These are phyloP conservation scores for Aspergillus quadricinctus DNA, from an alignment of 2,329 filamentous ascomycete species.

Conservation along the genomic window DNA sequence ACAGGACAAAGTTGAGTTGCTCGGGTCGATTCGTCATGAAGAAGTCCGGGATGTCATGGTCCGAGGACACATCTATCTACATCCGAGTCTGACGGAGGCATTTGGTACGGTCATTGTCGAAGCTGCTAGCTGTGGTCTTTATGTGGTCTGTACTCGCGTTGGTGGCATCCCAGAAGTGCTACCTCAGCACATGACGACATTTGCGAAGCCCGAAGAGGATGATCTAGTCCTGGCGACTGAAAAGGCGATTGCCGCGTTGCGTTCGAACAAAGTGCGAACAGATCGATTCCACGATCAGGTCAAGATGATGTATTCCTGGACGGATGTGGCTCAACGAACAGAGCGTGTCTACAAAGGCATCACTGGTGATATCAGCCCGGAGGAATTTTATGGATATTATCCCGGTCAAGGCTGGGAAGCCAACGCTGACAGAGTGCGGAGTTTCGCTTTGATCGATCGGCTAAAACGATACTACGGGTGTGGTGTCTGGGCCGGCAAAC, in stretches of 20 bases:
- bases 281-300: conserved; percentile 96
- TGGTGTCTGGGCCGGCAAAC: conserved; percentile 95
- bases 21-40: conserved; percentile 89
- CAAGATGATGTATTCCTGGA: conserved; percentile 98
- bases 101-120: conserved; percentile 98
- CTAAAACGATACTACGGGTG: conserved; percentile 97
- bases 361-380: conserved; percentile 75
- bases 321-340: conserved; percentile 86
- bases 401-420: conserved; percentile 66
- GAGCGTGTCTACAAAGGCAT: conserved; percentile 95
- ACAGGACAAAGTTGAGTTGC: conserved; percentile 87
- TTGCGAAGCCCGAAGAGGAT: conserved; percentile 94
- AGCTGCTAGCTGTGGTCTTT: conserved; percentile 89
- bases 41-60: conserved; percentile 98
- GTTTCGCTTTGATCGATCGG: conserved; percentile 89
- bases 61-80: conserved; percentile 90
- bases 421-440: conserved; percentile 68
- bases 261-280: conserved; percentile 81
- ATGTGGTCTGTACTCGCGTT: conserved; percentile 94
- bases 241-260: conserved; percentile 78
- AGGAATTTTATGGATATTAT: conserved; percentile 83
- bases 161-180: conserved; percentile 96
- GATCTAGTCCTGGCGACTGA: conserved; percentile 87
- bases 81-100: conserved; percentile 90
- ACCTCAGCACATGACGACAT: conserved; percentile 94